Evolutionary conservation across 2,329 filamentous ascomycete species (phyloP).

Genomic region (Verruconis gallopava): DNA sequence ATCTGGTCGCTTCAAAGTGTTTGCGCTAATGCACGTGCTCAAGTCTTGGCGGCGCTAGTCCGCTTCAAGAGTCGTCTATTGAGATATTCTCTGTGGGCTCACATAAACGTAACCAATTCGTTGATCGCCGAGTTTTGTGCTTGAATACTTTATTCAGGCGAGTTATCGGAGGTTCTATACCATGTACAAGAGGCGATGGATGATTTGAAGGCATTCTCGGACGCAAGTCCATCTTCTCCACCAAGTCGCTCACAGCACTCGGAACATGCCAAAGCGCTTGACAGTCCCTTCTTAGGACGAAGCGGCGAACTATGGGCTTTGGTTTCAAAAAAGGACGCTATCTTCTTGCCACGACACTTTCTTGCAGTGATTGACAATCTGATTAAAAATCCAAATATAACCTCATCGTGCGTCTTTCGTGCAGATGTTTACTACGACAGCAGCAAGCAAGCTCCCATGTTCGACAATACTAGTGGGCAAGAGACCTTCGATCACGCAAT

Average conservation of each 20-base stretch:
- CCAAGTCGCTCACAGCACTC: no score
- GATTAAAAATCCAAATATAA: slow-evolving; percentile 67
- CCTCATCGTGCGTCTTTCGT: slow-evolving; percentile 63
- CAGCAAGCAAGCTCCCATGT: slow-evolving; percentile 18
- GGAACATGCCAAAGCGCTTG: no score
- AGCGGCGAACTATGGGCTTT: slow-evolving; percentile 19
- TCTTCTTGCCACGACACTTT: slow-evolving; percentile 52
- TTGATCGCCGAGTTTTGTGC: no score
- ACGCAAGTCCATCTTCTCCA: no score
- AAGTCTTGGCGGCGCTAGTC: neutral
- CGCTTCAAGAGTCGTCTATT: no score
- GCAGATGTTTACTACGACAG: slow-evolving; percentile 58
- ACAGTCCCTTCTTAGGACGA: slow-evolving; percentile 2
- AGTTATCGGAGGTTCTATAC: no score
- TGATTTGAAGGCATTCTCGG: no score
- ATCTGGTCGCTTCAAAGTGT: neutral
- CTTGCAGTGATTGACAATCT: slow-evolving; percentile 58
- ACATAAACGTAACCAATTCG: no score
- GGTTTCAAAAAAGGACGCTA: slow-evolving; percentile 35
- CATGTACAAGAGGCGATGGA: no score
- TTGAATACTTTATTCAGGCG: no score
- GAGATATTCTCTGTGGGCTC: no score
- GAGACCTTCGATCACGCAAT: slow-evolving; percentile 30
- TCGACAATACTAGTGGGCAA: slow-evolving; percentile 1
- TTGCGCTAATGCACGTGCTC: slow-evolving; percentile 1